These are phyloP conservation scores for Penicillium chermesinum DNA, from an alignment of 495 filamentous ascomycete species.

Conservation along the genomic window DNA sequence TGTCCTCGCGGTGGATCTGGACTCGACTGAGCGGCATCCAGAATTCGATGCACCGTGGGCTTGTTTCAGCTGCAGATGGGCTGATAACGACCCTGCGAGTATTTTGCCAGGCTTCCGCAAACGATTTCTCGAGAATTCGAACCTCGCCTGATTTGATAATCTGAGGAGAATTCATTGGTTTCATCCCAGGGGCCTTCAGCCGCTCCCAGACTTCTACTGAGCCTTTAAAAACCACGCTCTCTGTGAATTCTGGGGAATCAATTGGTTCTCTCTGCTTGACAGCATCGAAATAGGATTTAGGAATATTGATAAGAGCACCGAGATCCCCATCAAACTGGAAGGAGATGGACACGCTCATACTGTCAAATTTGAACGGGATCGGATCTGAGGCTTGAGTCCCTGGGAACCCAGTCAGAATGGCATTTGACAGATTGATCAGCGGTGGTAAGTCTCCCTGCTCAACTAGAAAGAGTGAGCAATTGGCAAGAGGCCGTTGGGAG, in stretches of 20 bases:
- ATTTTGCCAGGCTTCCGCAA: slow-evolving; percentile 35
- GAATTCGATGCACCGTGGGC: slow-evolving; percentile 30
- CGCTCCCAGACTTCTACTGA: slow-evolving; percentile 34
- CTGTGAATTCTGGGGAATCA: slow-evolving; percentile 30
- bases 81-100: slow-evolving; percentile 38
- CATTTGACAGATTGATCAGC: slow-evolving; percentile 15
- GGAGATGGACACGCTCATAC: slow-evolving; percentile 25
- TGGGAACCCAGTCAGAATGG: slow-evolving; percentile 13
- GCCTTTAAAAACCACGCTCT: slow-evolving; percentile 31
- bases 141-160: slow-evolving; percentile 33
- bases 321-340: slow-evolving; percentile 33
- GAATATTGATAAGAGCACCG: slow-evolving; percentile 30
- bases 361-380: slow-evolving; percentile 28
- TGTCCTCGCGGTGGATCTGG: slow-evolving; percentile 26
- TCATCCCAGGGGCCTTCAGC: slow-evolving; percentile 30
- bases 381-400: slow-evolving; percentile 24
- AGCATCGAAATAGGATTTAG: slow-evolving; percentile 34
- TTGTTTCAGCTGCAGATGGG: slow-evolving; percentile 32
- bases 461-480: slow-evolving; percentile 11
- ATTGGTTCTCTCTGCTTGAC: slow-evolving; percentile 34
- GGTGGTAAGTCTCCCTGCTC: slow-evolving; percentile 17
- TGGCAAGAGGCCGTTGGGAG: not conserved
- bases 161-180: slow-evolving; percentile 28
- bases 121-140: slow-evolving; percentile 36
- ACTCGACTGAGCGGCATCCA: slow-evolving; percentile 38